Evolutionary conservation across 2,329 filamentous ascomycete genomes (phyloP).

Genomic region (Aspergillus pseudoviridinutans): DNA sequence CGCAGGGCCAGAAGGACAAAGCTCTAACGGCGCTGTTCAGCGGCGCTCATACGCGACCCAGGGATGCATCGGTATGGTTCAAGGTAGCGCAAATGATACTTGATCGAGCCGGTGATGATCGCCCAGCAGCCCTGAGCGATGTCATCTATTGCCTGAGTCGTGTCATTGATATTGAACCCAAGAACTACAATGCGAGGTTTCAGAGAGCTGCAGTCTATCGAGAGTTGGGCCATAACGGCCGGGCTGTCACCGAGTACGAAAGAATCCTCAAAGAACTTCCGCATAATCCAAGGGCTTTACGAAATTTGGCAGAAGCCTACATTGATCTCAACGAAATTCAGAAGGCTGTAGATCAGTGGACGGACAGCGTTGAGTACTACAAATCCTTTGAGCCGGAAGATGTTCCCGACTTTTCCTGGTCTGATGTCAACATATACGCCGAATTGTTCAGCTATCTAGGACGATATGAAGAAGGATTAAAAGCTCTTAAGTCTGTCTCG

Average conservation of each 20-base stretch:
- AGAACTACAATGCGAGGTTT: slow-evolving; percentile 51
- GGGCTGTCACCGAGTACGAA: slow-evolving; percentile 50
- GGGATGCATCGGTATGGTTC: slow-evolving; percentile 55
- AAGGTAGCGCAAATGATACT: slow-evolving; percentile 54
- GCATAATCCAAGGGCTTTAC: slow-evolving; percentile 52
- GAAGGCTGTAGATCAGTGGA: slow-evolving; percentile 49
- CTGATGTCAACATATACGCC: slow-evolving; percentile 78
- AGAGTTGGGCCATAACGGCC: slow-evolving; percentile 45
- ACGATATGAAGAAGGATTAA: slow-evolving; percentile 62
- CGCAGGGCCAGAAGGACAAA: slow-evolving; percentile 54
- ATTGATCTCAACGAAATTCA: slow-evolving; percentile 49
- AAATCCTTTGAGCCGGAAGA: slow-evolving; percentile 42
- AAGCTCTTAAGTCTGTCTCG: slow-evolving; percentile 65
- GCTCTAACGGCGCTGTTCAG: slow-evolving; percentile 54
- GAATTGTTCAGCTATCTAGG: slow-evolving; percentile 69
- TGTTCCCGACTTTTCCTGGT: slow-evolving; percentile 60
- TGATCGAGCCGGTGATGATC: slow-evolving; percentile 45
- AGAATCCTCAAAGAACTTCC: slow-evolving; percentile 52
- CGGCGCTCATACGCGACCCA: slow-evolving; percentile 54
- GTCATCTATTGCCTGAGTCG: slow-evolving; percentile 52
- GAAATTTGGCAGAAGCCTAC: slow-evolving; percentile 55
- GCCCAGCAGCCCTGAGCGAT: slow-evolving; percentile 42
- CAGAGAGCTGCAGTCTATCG: slow-evolving; percentile 55
- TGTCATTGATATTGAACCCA: slow-evolving; percentile 51
- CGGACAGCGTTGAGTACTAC: slow-evolving; percentile 50